A percentile compares a stretch with the other conserved stretches of the same genome.
These are phyloP conservation scores for Hysterium pulicare DNA, from an alignment of 2,329 filamentous ascomycete species.

Conservation along the genomic window DNA sequence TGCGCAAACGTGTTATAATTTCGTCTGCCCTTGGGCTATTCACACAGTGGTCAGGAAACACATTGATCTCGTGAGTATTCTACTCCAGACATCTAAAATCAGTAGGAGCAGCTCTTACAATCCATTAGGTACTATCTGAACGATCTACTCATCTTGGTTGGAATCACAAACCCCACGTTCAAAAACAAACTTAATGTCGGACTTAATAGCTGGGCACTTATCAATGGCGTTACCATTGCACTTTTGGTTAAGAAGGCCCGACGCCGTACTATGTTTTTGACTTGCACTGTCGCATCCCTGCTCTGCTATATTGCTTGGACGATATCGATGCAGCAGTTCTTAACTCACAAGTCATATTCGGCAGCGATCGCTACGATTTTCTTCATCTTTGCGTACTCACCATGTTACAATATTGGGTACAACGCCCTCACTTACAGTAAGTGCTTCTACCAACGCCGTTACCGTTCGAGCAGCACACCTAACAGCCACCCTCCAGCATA, in stretches of 20 bases:
- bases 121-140: conserved; percentile 56
- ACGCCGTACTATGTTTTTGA: conserved; percentile 54
- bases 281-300: conserved; percentile 30
- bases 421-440: conserved; percentile 60
- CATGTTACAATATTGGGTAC: conserved; percentile 59
- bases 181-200: conserved; percentile 48
- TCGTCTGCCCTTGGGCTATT: conserved; percentile 62
- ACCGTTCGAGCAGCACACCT: conserved; percentile 29
- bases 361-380: conserved; percentile 49
- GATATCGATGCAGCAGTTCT: conserved; percentile 51
- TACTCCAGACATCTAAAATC: not conserved
- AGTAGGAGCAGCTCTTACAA: not conserved
- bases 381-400: conserved; percentile 48
- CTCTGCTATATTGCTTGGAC: conserved; percentile 36
- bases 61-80: conserved; percentile 47
- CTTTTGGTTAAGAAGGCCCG: conserved; percentile 54
- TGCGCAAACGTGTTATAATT: conserved; percentile 61
- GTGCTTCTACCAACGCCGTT: too few species aligned
- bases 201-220: conserved; percentile 57
- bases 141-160: conserved; percentile 57
- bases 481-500: conserved; percentile 45
- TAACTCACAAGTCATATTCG: conserved; percentile 24
- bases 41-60: conserved; percentile 64
- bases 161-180: conserved; percentile 47
- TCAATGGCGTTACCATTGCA: conserved; percentile 54